These are phyloP conservation scores for Diaporthe citriasiana DNA, from an alignment of 2,329 filamentous ascomycete genomes.

Conservation along the genomic window DNA sequence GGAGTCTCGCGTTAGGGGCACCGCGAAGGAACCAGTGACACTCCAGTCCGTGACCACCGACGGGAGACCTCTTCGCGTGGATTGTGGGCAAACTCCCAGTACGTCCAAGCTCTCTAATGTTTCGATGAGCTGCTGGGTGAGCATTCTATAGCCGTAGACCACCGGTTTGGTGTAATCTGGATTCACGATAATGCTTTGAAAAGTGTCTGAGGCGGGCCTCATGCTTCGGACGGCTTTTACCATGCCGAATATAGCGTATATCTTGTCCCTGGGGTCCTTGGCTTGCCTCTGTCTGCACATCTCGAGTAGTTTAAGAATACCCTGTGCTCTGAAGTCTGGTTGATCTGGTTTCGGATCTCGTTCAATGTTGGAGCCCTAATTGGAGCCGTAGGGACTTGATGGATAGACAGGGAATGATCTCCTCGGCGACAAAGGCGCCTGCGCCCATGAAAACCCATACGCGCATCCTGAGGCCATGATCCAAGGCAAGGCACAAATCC, in stretches of 20 bases:
- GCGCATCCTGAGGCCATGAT: background rate
- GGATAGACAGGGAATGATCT: background rate
- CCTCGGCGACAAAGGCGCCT: background rate
- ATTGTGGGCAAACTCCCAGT: background rate
- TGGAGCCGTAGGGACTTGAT: conserved; percentile 1
- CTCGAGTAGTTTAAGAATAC: background rate
- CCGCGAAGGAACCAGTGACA: background rate
- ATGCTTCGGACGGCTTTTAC: background rate
- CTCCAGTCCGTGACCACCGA: conserved; percentile 4
- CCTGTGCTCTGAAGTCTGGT: conserved; percentile 3
- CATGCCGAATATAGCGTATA: conserved; percentile 3
- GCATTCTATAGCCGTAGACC: conserved; percentile 1
- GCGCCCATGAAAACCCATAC: background rate
- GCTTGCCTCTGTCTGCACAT: background rate
- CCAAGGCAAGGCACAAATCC: background rate
- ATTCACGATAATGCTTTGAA: background rate
- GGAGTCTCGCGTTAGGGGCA: background rate
- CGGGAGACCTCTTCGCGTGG: background rate
- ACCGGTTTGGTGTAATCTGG: background rate
- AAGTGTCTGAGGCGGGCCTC: background rate
- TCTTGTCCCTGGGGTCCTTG: conserved; percentile 10
- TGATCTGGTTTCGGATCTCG: background rate
- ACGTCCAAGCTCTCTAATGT: background rate
- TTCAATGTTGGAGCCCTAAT: background rate
- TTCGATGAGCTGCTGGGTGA: background rate